Base-by-base conservation (phyloP, 331 rosid genomes). In the Malus hybrid region DNA sequence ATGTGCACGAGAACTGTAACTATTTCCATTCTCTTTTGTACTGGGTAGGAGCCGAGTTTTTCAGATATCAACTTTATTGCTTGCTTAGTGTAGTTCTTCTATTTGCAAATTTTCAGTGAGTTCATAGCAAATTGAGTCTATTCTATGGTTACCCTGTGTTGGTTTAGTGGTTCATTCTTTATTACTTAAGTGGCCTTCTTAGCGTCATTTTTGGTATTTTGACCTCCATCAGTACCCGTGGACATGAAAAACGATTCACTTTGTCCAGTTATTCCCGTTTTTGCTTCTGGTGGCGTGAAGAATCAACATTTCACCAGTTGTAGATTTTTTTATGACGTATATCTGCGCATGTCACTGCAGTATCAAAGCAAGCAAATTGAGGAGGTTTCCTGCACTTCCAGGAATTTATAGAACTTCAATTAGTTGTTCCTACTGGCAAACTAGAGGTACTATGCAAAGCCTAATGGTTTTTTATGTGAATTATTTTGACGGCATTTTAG, bases 301-400 rank as follows among this genome's bases (percentile, higher is more conserved):
- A 81, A 83, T 82, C 63, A 73, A 75, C 80, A 67, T 84, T 85
- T 80, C 78, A 75, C 78, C 46, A 72, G 84, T 78, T 74, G 57
- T 77, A 79, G 81, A 75, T 73, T 77, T 81, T 80, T 78, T 88
- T 39, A 90, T 93, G 96, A 93, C 88, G 81, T 87, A 81, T 87
- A 80, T 89, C 91, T 90, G 89, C 96, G 62, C 80, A 91, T 94
- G 91, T 87, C 93, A 83, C 93, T 92, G 99, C 99, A 95, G 99
- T 90, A 85, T 81, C 91, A 88, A 89, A 90, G 97, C 97, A 81
- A 78, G 91, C 97, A 90, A 92, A 93, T 92, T 90, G 97, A 85
- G 97, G 97, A 89, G 89, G 91, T 89, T 90, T 56, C 87, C 85
- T 71, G 85, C 85, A 78, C 83, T 77, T 73, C 71, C 87, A 70